Base-by-base conservation (phyloP, 345 rosid genomes). In the Syzygium aromaticum region DNA sequence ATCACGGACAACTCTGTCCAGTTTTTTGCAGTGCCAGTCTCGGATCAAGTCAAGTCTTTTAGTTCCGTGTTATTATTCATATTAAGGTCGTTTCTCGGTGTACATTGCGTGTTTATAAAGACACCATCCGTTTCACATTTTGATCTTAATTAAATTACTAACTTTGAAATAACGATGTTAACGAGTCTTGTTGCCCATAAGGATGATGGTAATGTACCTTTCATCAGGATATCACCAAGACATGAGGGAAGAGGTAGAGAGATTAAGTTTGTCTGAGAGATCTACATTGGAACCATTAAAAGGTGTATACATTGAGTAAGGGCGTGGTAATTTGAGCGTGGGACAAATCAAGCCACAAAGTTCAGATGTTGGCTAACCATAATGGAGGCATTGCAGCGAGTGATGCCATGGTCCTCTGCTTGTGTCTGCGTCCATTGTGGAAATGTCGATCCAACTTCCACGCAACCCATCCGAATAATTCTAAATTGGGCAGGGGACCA, bases 111-210 rank as follows among this genome's bases (percentile, higher is more conserved):
- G 63, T 25, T 57, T 25, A 23, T 0, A 57, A 57, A 25, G 15
- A 57, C 14, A 25, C 15, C n/a, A 88, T 30, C 43, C 17, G 23
- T 84, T 56, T 86, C 56, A 88, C 11, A 13, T 11, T 11, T 57
- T 57, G n/a, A 25, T 0, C 15, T 57, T 57, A 57, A 4, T 3
- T 57, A 57, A 25, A 57, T 57, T 25, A 1, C 63, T 57, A 57
- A 57, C 14, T 57, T 25, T 57, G 63, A 57, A 11, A 57, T 57
- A 57, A 57, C 7, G 63, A 57, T 11, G 3, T 13, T 52, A 12
- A 52, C 14, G 13, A 52, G 53, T 13, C 53, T 23, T 0, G 0
- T 56, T 10, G 61, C 6, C 0, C 1, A 2, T 56, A 7, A 49
- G 11, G 51, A 8, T 49, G 11, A 49, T 57, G 15, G 13, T 22